Conservation (phyloP, 345 rosid genomes). For the Linum trigynum region DNA sequence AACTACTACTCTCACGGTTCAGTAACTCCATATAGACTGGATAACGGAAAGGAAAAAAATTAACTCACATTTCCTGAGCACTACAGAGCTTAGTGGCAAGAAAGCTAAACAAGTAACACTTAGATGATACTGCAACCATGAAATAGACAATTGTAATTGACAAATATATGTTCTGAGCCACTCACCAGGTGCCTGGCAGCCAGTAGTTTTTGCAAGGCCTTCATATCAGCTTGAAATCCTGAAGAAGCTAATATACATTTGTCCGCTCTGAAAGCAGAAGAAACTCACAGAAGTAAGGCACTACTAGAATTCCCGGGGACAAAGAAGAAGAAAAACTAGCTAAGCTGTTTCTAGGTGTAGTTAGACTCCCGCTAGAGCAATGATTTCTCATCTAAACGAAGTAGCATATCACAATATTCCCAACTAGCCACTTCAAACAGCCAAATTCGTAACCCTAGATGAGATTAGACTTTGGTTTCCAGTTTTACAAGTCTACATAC, state of each 20-base stretch:
- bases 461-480: background rate
- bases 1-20: too few species aligned
- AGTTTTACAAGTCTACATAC: too few species aligned
- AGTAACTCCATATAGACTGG: too few species aligned
- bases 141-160: background rate
- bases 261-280: constrained; percentile 53
- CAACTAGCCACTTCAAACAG: background rate
- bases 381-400: background rate
- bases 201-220: constrained; percentile 77
- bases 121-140: background rate
- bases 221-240: constrained; percentile 96
- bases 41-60: too few species aligned
- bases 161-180: too few species aligned
- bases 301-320: too few species aligned
- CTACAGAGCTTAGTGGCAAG: too few species aligned
- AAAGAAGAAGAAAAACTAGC: background rate
- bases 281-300: background rate
- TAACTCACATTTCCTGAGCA: too few species aligned
- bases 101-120: too few species aligned
- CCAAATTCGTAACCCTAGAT: background rate
- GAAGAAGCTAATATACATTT: constrained; percentile 82
- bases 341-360: too few species aligned
- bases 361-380: too few species aligned
- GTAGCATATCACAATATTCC: background rate
- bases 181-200: constrained; percentile 88